Percentiles rank a stretch among this genome's conserved stretches.
phyloP scores from a whole-genome alignment of 495 filamentous ascomycete genomes.

The Xylaria curta region DNA sequence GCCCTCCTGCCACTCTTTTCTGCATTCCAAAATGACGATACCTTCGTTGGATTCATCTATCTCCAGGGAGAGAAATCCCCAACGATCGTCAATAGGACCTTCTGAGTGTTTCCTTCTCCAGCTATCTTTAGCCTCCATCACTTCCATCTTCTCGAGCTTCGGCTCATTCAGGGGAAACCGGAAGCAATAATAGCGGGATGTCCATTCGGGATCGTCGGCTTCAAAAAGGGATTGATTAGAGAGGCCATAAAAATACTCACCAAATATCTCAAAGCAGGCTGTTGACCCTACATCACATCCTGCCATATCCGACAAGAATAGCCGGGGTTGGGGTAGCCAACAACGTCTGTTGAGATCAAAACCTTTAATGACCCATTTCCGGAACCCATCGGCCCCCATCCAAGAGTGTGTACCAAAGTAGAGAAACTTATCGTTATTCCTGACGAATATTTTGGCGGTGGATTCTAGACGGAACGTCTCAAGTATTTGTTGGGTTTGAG shows the following conservation, averaged over 20 bases:
- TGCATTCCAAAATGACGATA: constrained; percentile 70
- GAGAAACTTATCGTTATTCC: constrained; percentile 68
- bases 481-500: constrained; percentile 50
- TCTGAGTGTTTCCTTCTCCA: constrained; percentile 75
- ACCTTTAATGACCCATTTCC: constrained; percentile 67
- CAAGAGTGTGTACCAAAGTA: constrained; percentile 71
- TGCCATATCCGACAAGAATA: constrained; percentile 60
- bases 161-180: constrained; percentile 60
- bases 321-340: constrained; percentile 41
- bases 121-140: constrained; percentile 49
- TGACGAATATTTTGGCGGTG: constrained; percentile 67
- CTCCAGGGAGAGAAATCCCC: constrained; percentile 70
- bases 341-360: constrained; percentile 51
- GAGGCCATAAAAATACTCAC: constrained; percentile 73
- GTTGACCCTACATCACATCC: constrained; percentile 71
- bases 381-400: constrained; percentile 55
- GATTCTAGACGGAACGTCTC: constrained; percentile 51
- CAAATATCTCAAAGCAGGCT: constrained; percentile 74
- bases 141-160: constrained; percentile 38
- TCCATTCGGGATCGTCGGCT: constrained; percentile 70
- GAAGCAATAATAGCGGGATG: constrained; percentile 73
- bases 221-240: constrained; percentile 70
- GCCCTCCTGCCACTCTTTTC: constrained; percentile 71
- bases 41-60: constrained; percentile 66
- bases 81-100: constrained; percentile 79